These are phyloP conservation scores for Colletotrichum caudatum DNA, from an alignment of 2,329 filamentous ascomycete species.

Conservation along the genomic window DNA sequence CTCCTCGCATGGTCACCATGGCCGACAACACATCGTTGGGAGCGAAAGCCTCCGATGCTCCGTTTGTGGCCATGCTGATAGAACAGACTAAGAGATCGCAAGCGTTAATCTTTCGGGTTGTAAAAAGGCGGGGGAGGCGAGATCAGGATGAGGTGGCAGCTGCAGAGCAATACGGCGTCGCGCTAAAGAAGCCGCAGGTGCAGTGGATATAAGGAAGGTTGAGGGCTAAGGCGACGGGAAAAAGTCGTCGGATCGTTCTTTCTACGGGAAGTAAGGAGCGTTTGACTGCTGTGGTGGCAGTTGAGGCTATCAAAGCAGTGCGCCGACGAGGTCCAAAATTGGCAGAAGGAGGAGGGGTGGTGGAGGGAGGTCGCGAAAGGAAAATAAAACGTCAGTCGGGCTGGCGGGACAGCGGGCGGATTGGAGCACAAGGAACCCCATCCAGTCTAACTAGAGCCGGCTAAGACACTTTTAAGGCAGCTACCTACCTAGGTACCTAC, in stretches of 20 bases:
- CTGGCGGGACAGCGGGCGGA: conserved; percentile 40
- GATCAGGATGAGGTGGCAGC: conserved; percentile 23
- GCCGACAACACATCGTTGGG: conserved; percentile 83
- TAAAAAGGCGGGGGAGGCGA: conserved; percentile 17
- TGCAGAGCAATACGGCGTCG: conserved; percentile 26
- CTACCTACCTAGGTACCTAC: too few relatives aligned
- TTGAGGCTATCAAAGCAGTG: conserved; percentile 35
- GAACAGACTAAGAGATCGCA: background rate
- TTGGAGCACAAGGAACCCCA: conserved; percentile 26
- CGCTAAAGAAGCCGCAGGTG: conserved; percentile 16
- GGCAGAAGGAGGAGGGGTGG: conserved; percentile 39
- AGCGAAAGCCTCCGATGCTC: conserved; percentile 78
- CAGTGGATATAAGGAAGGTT: conserved; percentile 3
- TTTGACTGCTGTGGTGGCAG: conserved; percentile 31
- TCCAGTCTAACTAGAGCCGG: conserved; percentile 23
- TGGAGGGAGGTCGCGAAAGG: conserved; percentile 35
- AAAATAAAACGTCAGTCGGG: conserved; percentile 42
- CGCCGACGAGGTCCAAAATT: conserved; percentile 35
- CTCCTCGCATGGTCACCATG: conserved; percentile 91
- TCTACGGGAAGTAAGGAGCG: conserved; percentile 30
- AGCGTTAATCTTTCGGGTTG: conserved; percentile 11
- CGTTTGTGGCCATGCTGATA: conserved; percentile 73
- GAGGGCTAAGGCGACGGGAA: background rate
- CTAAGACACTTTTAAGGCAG: conserved; percentile 17
- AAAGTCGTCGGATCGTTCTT: background rate